These are phyloP conservation scores for Ailanthus altissimus DNA, from an alignment of 345 rosid species.

Conservation along the genomic window DNA sequence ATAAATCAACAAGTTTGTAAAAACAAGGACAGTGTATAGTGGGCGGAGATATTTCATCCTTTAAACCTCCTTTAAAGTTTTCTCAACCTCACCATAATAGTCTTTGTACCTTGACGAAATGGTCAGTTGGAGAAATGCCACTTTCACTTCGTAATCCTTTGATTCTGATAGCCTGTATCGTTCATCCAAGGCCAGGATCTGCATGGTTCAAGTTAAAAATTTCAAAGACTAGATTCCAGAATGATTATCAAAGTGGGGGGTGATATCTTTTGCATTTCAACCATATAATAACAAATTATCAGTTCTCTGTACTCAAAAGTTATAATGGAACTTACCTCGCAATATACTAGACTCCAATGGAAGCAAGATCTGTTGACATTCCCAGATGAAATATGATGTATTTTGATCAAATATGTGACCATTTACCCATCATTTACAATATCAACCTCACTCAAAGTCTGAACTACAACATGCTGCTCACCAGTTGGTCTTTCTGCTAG, in stretches of 20 bases:
- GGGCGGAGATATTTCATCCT: conserved; percentile 92
- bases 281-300: too few relatives aligned
- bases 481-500: conserved; percentile 47
- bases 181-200: conserved; percentile 77
- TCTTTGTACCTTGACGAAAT: conserved; percentile 61
- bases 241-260: too few relatives aligned
- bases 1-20: too few relatives aligned
- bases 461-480: conserved; percentile 59
- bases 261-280: too few relatives aligned
- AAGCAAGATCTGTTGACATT: too few relatives aligned
- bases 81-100: conserved; percentile 70
- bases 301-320: too few relatives aligned
- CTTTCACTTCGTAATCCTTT: conserved; percentile 84
- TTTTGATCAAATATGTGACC: too few relatives aligned
- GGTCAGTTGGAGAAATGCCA: conserved; percentile 73
- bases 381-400: too few relatives aligned
- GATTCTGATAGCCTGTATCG: conserved; percentile 77
- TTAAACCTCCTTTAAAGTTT: conserved; percentile 78
- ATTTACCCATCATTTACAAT: conserved; percentile 91
- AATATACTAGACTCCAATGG: too few relatives aligned
- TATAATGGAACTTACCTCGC: too few relatives aligned
- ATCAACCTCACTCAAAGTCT: conserved; percentile 60
- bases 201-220: too few relatives aligned
- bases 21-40: conserved; percentile 68
- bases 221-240: too few relatives aligned